Evolutionary conservation across 2,329 filamentous ascomycete genomes (phyloP).

Genomic region (Elsinoe fawcettii): DNA sequence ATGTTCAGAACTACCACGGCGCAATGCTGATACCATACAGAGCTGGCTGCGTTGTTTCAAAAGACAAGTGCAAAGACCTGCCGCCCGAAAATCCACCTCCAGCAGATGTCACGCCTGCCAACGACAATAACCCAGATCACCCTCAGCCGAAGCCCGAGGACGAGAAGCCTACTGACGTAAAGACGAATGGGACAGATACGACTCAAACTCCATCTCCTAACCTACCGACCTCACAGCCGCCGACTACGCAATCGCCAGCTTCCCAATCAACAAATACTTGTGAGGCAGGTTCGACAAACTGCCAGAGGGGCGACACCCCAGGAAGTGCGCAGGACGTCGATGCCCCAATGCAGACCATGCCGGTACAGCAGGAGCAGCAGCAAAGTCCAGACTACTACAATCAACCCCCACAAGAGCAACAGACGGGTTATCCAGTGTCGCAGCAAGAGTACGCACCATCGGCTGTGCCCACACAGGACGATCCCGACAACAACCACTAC

Average conservation of each 20-base stretch:
- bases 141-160: background rate
- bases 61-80: background rate
- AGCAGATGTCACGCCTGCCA: background rate
- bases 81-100: background rate
- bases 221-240: too few relatives aligned
- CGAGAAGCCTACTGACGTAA: background rate
- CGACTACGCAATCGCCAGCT: background rate
- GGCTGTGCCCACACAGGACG: too few relatives aligned
- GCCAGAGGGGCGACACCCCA: background rate
- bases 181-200: background rate
- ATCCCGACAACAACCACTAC: too few relatives aligned
- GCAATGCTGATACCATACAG: background rate
- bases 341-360: background rate
- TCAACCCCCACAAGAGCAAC: background rate
- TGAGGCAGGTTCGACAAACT: too few relatives aligned
- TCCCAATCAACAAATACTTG: too few relatives aligned
- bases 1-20: background rate
- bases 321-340: background rate
- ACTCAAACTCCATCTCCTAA: background rate
- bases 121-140: background rate
- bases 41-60: background rate
- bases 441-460: too few relatives aligned
- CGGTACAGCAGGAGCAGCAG: background rate
- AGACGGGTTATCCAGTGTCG: background rate
- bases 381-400: background rate